These are phyloP conservation scores for Penicillium alfredii DNA, from an alignment of 495 filamentous ascomycete species.

Conservation along the genomic window DNA sequence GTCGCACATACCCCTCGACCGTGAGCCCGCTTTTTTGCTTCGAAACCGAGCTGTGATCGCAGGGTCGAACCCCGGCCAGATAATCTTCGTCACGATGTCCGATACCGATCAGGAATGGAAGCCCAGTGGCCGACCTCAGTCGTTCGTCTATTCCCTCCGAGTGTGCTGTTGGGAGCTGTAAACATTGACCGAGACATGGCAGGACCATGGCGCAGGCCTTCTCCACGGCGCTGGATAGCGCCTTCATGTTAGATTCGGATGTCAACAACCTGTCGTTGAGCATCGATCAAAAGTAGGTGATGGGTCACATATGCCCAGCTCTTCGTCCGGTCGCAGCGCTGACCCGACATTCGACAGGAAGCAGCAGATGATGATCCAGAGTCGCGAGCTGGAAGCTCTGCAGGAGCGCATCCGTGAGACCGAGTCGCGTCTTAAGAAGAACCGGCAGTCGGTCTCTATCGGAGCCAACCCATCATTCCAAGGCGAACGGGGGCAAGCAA, in stretches of 20 bases:
- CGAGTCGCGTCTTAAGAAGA: constrained; percentile 68
- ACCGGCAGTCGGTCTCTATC: constrained; percentile 21
- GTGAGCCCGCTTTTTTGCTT: too few species aligned
- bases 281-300: constrained; percentile 76
- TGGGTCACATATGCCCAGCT: neutral
- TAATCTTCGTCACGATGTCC: constrained; percentile 39
- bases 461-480: too few species aligned
- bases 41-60: neutral
- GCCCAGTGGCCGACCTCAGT: constrained; percentile 72
- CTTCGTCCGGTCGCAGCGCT: neutral
- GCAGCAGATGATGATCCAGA: constrained; percentile 72
- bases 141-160: constrained; percentile 50
- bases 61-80: too few species aligned
- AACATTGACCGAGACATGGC: constrained; percentile 24
- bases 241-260: constrained; percentile 78
- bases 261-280: constrained; percentile 69
- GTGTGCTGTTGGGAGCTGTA: constrained; percentile 2
- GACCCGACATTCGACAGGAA: constrained; percentile 24
- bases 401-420: constrained; percentile 79
- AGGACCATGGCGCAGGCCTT: constrained; percentile 87
- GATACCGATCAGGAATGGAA: constrained; percentile 71
- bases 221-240: constrained; percentile 77
- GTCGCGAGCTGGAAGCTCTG: constrained; percentile 74
- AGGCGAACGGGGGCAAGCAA: constrained; percentile 10
- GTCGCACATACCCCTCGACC: constrained; percentile 9